Conservation (phyloP, 2,329 filamentous ascomycete species). For the Aspergillus jensenii region DNA sequence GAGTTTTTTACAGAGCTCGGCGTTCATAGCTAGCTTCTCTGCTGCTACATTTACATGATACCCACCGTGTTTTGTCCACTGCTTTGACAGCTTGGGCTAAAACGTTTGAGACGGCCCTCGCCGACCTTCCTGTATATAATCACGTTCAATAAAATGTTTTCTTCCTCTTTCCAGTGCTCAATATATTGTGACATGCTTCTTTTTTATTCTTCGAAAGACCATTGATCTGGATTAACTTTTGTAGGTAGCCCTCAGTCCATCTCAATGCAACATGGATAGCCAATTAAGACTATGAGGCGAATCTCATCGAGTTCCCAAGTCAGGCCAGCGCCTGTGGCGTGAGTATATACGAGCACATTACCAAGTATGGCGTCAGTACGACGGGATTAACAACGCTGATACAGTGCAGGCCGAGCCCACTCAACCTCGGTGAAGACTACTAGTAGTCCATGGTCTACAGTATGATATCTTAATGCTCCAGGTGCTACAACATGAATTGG, state of each 20-base stretch:
- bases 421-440: background rate
- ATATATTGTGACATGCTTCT: background rate
- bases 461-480: background rate
- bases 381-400: background rate
- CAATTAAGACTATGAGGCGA: background rate
- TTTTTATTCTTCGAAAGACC: background rate
- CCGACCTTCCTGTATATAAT: background rate
- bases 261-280: background rate
- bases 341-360: too few species aligned
- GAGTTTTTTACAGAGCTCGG: background rate
- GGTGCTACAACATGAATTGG: background rate
- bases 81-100: background rate
- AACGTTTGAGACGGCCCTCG: background rate
- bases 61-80: conserved; percentile 5
- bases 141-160: background rate
- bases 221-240: background rate
- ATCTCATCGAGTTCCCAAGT: background rate
- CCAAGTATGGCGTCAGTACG: background rate
- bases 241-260: background rate
- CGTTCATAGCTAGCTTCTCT: background rate
- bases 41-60: conserved; percentile 8
- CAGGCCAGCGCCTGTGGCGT: too few species aligned
- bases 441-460: background rate
- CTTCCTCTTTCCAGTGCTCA: background rate
- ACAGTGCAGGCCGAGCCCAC: background rate